phyloP scores from a whole-genome alignment of 768 basidiomycete species.

The Lepiota venenata region DNA sequence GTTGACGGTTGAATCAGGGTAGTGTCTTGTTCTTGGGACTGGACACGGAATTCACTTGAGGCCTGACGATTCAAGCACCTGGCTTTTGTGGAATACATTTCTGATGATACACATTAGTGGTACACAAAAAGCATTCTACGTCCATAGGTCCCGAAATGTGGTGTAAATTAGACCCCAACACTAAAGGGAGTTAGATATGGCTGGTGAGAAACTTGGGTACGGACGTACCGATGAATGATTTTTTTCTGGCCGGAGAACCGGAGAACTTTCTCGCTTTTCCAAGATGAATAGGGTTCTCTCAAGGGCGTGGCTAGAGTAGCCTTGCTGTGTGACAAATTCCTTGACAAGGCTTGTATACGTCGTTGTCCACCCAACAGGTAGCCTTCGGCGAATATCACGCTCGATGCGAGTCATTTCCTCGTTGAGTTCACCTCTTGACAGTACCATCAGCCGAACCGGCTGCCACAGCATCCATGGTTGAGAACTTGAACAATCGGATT shows the following conservation, averaged over 20 bases:
- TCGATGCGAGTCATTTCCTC: constrained; percentile 93
- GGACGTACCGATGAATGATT: constrained; percentile 13
- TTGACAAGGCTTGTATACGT: constrained; percentile 91
- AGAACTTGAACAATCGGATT: constrained; percentile 96
- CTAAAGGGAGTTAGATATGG: constrained; percentile 1
- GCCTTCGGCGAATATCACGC: constrained; percentile 73
- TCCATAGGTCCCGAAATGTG: background rate
- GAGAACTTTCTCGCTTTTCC: constrained; percentile 95
- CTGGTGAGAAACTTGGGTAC: background rate
- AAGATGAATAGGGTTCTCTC: constrained; percentile 88
- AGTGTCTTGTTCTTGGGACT: background rate
- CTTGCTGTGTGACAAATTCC: constrained; percentile 93
- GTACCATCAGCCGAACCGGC: constrained; percentile 91
- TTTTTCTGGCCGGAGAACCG: constrained; percentile 75
- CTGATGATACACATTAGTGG: constrained; percentile 8
- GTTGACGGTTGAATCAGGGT: background rate
- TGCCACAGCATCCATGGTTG: constrained; percentile 98
- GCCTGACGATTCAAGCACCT: background rate
- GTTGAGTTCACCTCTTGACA: constrained; percentile 88
- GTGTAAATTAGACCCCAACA: constrained; percentile 7
- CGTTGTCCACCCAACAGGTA: constrained; percentile 96
- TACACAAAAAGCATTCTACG: constrained; percentile 5
- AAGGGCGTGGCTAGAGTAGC: constrained; percentile 85
- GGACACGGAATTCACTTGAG: background rate
- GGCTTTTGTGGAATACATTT: background rate